Evolutionary conservation across 2,329 filamentous ascomycete species (phyloP), one percentile per base, ranked within the genome.

Genomic region (Zymoseptoria ardabiliae): DNA sequence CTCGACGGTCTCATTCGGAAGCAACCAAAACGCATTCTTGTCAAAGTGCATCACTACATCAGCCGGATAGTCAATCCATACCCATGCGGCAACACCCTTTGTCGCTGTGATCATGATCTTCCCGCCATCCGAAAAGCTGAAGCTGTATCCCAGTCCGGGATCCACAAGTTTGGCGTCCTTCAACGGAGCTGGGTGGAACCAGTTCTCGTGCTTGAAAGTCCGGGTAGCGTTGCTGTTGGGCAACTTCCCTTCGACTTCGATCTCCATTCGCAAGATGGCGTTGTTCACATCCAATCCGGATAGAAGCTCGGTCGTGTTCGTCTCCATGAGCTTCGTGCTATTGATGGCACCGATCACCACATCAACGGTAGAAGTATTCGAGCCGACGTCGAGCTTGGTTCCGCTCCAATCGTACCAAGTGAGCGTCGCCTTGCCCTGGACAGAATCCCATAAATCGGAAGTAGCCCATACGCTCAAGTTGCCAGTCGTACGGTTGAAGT

Each of bases 371-470:
- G 70, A 74, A 50, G 50, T 53, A 25, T 60, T 60, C 10, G 50
- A 23, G n/a, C 70, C 72, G 21, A 75, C 67, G 51, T 77, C 72
- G 3, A 82, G 72, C 2, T 68, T 63, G 0, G 74, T 75, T 3
- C 80, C 83, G 1, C 70, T 70, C 70, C 81, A 80, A 58, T 79
- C 75, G 48, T 79, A 74, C 82, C 83, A 86, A 2, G 72, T 74
- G 30, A 84, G 65, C 2, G 71, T 76, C 2, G 80, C 79, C 0
- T 64, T 77, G 0, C 82, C 82, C 4, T 60, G 68, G 0, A 76
- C 76, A 1, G 75, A 61, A 2, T 76, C 70, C 83, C 83, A 85
- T 1, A 85, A 74, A 69, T 85, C 83, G 2, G 80, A 83, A 0
- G 79, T 82, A 0, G 81, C 81, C 65, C 81, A 85, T 1, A 84